Base-by-base conservation (phyloP, 768 basidiomycete species). In the Lentinula sp. region DNA sequence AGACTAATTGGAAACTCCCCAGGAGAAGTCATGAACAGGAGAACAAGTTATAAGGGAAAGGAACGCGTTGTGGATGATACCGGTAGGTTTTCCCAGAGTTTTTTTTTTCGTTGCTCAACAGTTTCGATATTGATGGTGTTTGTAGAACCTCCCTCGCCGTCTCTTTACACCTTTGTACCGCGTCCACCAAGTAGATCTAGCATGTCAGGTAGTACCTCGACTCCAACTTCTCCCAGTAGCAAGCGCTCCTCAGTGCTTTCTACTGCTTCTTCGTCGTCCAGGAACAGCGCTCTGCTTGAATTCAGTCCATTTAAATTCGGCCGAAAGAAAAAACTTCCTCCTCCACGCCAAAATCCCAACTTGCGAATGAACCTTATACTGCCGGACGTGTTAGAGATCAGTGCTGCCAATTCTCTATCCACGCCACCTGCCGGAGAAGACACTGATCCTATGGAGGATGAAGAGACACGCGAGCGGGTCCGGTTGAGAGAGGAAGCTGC, bases 401-500 rank as follows among this genome's bases (percentile, higher is more conserved):
- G 73, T 51, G 83, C 82, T 8, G 76, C 61, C 6, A 63, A 42
- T 33, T 33, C 49, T 3, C 36, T 59, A 18, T 46, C 57, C 20
- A 49, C 57, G 41, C 32, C 43, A 12, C 37, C 41, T n/a, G 35
- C 57, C n/a, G 57, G 57, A 23, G 55, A 56, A 28, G 57, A 59
- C 18, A 10, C 18, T 9, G 39, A 39, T 20, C 32, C 48, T 23
- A 15, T 46, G 45, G 57, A 58, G 28, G 84, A 88, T 64, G 81
- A 77, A 49, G 90, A 92, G 66, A 78, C 82, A 52, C 85, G 87
- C 67, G 90, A 92, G 66, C 82, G 91, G 9, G 83, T 88, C 63
- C 82, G 88, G n/a, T 73, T 93, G 36, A 77, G 89, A 36, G 86
- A 88, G 59, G 85, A 82, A 42, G 91, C 91, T 16, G 91, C 90